A percentile compares a stretch with the other conserved stretches of the same genome.
These are phyloP conservation scores for Starmerella vaccinii DNA, from an alignment of 805 yeast species.

Conservation along the genomic window DNA sequence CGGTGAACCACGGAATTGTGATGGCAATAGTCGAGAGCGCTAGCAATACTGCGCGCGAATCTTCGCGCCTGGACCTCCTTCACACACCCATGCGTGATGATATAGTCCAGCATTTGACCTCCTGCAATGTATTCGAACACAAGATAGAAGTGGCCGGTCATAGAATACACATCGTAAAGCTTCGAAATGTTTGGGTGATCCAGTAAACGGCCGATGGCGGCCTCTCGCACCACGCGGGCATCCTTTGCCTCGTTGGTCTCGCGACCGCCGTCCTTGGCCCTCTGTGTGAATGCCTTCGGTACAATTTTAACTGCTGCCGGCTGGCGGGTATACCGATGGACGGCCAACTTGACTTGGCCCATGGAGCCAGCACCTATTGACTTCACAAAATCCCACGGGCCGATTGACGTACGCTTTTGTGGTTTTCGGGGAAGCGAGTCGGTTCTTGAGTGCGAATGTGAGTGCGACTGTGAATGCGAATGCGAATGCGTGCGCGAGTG, in stretches of 20 bases:
- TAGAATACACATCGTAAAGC: slow-evolving; percentile 84
- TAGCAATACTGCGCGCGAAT: slow-evolving; percentile 88
- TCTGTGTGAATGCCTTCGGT: slow-evolving; percentile 69
- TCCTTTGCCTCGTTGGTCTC: slow-evolving; percentile 56
- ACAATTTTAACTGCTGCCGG: slow-evolving; percentile 86
- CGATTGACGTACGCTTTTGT: slow-evolving; percentile 66
- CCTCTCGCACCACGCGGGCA: slow-evolving; percentile 86
- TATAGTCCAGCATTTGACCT: slow-evolving; percentile 94
- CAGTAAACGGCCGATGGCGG: slow-evolving; percentile 79
- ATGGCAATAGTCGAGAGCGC: slow-evolving; percentile 90
- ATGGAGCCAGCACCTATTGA: slow-evolving; percentile 97
- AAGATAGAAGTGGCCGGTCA: slow-evolving; percentile 96
- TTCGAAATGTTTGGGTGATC: slow-evolving; percentile 90
- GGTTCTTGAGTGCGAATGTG: neutral
- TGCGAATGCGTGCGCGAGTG: slow-evolving; percentile 3
- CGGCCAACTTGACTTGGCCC: slow-evolving; percentile 96
- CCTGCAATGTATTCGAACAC: slow-evolving; percentile 93
- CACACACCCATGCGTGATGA: slow-evolving; percentile 88
- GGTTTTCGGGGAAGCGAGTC: slow-evolving; percentile 6
- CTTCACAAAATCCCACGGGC: slow-evolving; percentile 92
- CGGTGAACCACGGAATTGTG: slow-evolving; percentile 92
- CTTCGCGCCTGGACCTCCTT: slow-evolving; percentile 90
- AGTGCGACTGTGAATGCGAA: neutral
- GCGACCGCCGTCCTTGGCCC: slow-evolving; percentile 22
- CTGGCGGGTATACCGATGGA: slow-evolving; percentile 59